A percentile compares a stretch with the other conserved stretches of the same genome.
phyloP scores from a whole-genome alignment of 2,329 filamentous ascomycete species.

The Alternaria arbusti region DNA sequence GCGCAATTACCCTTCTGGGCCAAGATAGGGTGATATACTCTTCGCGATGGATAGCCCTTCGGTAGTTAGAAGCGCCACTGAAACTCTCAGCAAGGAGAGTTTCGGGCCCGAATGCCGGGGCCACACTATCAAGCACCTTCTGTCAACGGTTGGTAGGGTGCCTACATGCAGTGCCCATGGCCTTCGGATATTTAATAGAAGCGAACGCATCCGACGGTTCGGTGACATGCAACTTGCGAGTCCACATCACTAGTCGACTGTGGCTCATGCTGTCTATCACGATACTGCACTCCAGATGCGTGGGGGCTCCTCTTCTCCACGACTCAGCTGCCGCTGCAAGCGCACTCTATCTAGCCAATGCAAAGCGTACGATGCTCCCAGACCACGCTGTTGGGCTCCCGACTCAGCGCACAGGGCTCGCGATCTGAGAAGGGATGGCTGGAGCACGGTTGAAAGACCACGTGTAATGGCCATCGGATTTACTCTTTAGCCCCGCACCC shows the following conservation, averaged over 20 bases:
- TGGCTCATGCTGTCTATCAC: neutral
- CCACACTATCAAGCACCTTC: constrained; percentile 7
- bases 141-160: constrained; percentile 10
- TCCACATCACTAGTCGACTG: neutral
- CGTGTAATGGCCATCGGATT: constrained; percentile 18
- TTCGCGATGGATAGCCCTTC: constrained; percentile 2
- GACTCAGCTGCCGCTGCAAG: constrained; percentile 34
- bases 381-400: constrained; percentile 41
- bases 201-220: constrained; percentile 4
- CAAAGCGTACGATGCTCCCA: constrained; percentile 29
- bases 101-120: constrained; percentile 14
- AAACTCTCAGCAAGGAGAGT: constrained; percentile 7
- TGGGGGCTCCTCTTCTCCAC: constrained; percentile 14
- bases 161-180: constrained; percentile 21
- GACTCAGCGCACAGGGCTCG: constrained; percentile 32
- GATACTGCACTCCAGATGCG: constrained; percentile 15
- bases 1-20: constrained; percentile 40
- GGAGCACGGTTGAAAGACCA: constrained; percentile 16
- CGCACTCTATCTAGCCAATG: constrained; percentile 33
- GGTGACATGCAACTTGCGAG: neutral
- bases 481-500: constrained; percentile 4
- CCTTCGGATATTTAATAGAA: neutral
- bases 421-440: constrained; percentile 24
- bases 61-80: constrained; percentile 9
- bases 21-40: constrained; percentile 17